These are phyloP conservation scores for Globisporangium perplexum DNA, from an alignment of 352 stramenopile species.

Conservation along the genomic window DNA sequence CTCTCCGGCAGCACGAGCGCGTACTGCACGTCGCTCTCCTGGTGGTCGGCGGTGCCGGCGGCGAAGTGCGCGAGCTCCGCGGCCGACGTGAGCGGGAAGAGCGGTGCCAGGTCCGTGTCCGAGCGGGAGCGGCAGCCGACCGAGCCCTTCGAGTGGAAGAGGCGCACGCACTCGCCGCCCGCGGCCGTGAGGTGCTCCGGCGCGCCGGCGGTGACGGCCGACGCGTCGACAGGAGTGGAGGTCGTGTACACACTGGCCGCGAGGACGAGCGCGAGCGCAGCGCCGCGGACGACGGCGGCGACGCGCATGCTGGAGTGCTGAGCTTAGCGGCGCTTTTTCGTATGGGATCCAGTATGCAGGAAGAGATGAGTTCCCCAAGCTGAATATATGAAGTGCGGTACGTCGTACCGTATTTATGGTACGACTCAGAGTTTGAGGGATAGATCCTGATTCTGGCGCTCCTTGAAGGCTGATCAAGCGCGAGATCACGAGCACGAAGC, in stretches of 20 bases:
- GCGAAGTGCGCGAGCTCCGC: constrained; percentile 45
- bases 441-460: no score
- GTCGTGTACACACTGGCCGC: no score
- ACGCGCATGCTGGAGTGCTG: constrained; percentile 6
- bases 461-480: no score
- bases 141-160: constrained; percentile 68
- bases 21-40: constrained; percentile 34
- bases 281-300: constrained; percentile 1
- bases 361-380: neutral
- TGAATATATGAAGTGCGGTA: no score
- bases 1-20: constrained; percentile 62
- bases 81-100: constrained; percentile 42
- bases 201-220: constrained; percentile 54
- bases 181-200: constrained; percentile 56
- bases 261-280: neutral
- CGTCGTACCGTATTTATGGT: no score
- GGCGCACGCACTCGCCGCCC: constrained; percentile 67
- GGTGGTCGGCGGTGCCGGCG: constrained; percentile 12
- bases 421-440: no score
- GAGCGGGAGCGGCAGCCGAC: constrained; percentile 60
- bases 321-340: no score
- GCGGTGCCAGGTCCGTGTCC: constrained; percentile 40
- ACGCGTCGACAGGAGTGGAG: constrained; percentile 15
- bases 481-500: no score
- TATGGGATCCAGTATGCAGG: neutral